Percentiles rank a stretch among this genome's conserved stretches.
Conservation (phyloP, 2,329 filamentous ascomycete genomes). For the Leptographium radiaticola region DNA sequence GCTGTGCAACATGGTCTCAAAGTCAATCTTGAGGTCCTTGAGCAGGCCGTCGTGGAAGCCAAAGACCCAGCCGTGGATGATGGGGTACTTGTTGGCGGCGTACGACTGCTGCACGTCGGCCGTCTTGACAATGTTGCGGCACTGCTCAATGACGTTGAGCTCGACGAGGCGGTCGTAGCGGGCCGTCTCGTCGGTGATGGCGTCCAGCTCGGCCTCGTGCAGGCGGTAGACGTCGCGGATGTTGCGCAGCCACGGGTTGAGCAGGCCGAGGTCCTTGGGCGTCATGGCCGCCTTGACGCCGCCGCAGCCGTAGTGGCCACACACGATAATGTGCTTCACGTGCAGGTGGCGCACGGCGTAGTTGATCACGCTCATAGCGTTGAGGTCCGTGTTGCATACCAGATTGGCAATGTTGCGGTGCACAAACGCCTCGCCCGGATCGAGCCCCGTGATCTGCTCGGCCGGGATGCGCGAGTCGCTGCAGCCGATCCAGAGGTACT, state of each 20-base stretch:
- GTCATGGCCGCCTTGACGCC: slow-evolving; percentile 41
- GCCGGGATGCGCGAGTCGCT: slow-evolving; percentile 86
- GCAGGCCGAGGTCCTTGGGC: slow-evolving; percentile 53
- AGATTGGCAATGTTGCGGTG: slow-evolving; percentile 95
- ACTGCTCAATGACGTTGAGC: slow-evolving; percentile 69
- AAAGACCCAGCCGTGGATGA: slow-evolving; percentile 66
- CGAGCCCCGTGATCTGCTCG: slow-evolving; percentile 68
- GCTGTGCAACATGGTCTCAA: slow-evolving; percentile 33
- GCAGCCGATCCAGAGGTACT: slow-evolving; percentile 83
- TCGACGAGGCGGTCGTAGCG: slow-evolving; percentile 64
- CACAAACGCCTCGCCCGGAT: slow-evolving; percentile 85
- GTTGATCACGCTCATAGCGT: slow-evolving; percentile 46
- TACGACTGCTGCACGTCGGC: slow-evolving; percentile 64
- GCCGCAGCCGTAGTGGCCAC: slow-evolving; percentile 61
- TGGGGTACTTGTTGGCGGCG: slow-evolving; percentile 47
- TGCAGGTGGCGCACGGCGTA: slow-evolving; percentile 73
- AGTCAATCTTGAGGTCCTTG: slow-evolving; percentile 45
- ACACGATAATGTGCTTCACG: slow-evolving; percentile 70
- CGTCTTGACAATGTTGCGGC: slow-evolving; percentile 69
- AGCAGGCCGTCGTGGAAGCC: slow-evolving; percentile 54
- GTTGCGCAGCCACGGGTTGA: slow-evolving; percentile 64
- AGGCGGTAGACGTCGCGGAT: slow-evolving; percentile 63
- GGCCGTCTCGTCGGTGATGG: slow-evolving; percentile 42
- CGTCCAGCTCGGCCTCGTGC: slow-evolving; percentile 56
- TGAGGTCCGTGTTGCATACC: slow-evolving; percentile 56